Evolutionary conservation across 1,284 basidiomycete genomes (phyloP).

Genomic region (Malassezia vespertilionis): DNA sequence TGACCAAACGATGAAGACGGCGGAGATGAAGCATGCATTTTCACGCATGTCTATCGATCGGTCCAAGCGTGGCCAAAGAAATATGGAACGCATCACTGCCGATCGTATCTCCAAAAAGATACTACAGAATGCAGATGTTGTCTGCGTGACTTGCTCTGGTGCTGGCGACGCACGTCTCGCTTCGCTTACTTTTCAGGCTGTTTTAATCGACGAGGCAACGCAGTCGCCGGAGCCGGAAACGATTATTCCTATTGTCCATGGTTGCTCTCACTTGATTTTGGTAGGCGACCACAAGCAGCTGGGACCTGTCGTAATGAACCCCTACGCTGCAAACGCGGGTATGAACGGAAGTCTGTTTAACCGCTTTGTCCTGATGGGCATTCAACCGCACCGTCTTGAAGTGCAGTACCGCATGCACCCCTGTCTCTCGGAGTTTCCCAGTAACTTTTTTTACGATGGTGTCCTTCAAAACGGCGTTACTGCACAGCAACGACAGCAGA

Average conservation of each 20-base stretch:
- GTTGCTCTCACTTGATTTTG: slow-evolving; percentile 91
- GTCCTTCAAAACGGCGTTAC: slow-evolving; percentile 98
- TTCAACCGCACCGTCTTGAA: slow-evolving; percentile 91
- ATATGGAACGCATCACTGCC: slow-evolving; percentile 87
- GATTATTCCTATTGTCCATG: slow-evolving; percentile 96
- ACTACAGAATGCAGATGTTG: slow-evolving; percentile 84
- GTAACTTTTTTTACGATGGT: slow-evolving; percentile 99
- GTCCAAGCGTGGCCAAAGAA: slow-evolving; percentile 94
- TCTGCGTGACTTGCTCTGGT: slow-evolving; percentile 96
- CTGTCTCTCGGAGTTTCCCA: slow-evolving; percentile 95
- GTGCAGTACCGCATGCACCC: slow-evolving; percentile 99
- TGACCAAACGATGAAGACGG: slow-evolving; percentile 72
- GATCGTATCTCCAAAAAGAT: slow-evolving; percentile 92
- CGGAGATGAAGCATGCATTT: slow-evolving; percentile 57
- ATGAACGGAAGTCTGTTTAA: slow-evolving; percentile 96
- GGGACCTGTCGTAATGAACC: slow-evolving; percentile 99
- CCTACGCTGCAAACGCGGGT: slow-evolving; percentile 94
- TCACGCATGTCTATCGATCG: too few species aligned
- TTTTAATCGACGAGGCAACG: slow-evolving; percentile 95
- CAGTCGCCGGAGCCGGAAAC: slow-evolving; percentile 98
- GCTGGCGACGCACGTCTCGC: slow-evolving; percentile 87
- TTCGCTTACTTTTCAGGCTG: slow-evolving; percentile 95
- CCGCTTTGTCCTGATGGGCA: slow-evolving; percentile 83
- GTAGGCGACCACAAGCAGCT: slow-evolving; percentile 96
- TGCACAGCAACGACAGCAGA: slow-evolving; percentile 86